Conservation (phyloP, 2,329 filamentous ascomycete species). For the Fusarium vanettenii region DNA sequence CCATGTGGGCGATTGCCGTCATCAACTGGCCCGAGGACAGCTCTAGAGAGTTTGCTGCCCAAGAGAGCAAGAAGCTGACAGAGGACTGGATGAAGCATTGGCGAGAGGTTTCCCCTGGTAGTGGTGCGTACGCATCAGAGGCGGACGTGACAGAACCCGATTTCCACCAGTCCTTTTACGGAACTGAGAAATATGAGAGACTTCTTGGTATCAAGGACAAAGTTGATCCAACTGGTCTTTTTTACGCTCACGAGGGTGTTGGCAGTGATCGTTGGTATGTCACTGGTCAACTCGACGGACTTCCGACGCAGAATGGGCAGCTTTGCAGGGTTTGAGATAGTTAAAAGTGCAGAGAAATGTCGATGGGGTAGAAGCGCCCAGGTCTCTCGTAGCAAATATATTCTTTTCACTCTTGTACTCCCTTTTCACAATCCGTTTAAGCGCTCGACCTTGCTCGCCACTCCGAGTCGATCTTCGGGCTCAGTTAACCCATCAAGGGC, state of each 20-base stretch:
- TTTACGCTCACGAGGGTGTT: slow-evolving; percentile 35
- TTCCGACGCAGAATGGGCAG: slow-evolving; percentile 40
- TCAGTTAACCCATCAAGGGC: too few relatives aligned
- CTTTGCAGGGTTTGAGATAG: slow-evolving; percentile 21
- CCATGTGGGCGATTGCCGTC: slow-evolving; percentile 52
- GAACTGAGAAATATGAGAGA: slow-evolving; percentile 29
- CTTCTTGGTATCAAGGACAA: slow-evolving; percentile 33
- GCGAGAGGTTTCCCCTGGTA: slow-evolving; percentile 31
- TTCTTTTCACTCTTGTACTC: too few relatives aligned
- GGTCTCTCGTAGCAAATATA: too few relatives aligned
- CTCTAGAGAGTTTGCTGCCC: slow-evolving; percentile 15
- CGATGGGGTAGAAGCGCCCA: too few relatives aligned
- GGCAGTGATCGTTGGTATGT: slow-evolving; percentile 39
- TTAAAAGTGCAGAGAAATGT: not conserved
- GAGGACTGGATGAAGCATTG: slow-evolving; percentile 44
- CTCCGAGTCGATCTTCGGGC: too few relatives aligned
- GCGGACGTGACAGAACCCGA: slow-evolving; percentile 35
- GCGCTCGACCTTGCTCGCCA: too few relatives aligned
- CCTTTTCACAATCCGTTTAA: too few relatives aligned
- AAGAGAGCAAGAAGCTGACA: slow-evolving; percentile 32
- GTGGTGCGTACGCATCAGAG: slow-evolving; percentile 38
- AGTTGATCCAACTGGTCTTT: slow-evolving; percentile 33
- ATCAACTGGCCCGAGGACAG: slow-evolving; percentile 44
- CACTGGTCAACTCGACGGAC: slow-evolving; percentile 26
- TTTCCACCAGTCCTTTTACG: slow-evolving; percentile 39